Conservation (phyloP, 2,329 filamentous ascomycete species). For the Colletotrichum magnum region DNA sequence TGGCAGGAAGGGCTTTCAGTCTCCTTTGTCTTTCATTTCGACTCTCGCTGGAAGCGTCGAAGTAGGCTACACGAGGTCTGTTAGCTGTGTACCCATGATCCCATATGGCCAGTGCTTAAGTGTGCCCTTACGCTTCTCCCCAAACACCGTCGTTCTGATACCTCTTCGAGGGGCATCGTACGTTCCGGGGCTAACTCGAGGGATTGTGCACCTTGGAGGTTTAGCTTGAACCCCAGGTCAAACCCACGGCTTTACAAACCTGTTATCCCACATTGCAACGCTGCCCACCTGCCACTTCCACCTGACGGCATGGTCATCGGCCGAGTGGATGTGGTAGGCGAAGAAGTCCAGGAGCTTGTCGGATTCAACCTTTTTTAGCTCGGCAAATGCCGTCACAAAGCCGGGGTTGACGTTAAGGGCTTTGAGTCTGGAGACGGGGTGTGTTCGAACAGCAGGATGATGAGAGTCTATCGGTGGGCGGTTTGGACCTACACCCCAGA, state of each 20-base stretch:
- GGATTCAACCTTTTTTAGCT: slow-evolving; percentile 63
- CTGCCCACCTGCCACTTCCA: slow-evolving; percentile 65
- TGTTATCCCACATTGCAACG: slow-evolving; percentile 67
- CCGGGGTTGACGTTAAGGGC: slow-evolving; percentile 61
- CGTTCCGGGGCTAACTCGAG: slow-evolving; percentile 58
- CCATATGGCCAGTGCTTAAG: no score
- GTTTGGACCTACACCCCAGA: slow-evolving; percentile 58
- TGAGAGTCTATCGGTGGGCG: slow-evolving; percentile 62
- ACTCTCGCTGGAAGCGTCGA: slow-evolving; percentile 50
- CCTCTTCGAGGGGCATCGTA: slow-evolving; percentile 54
- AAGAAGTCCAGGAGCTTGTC: slow-evolving; percentile 63
- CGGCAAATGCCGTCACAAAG: slow-evolving; percentile 63
- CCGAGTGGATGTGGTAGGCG: slow-evolving; percentile 61
- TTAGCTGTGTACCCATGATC: neutral
- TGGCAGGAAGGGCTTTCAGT: neutral
- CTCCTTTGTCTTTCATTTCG: slow-evolving; percentile 32
- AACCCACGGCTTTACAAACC: slow-evolving; percentile 43
- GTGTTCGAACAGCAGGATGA: slow-evolving; percentile 63
- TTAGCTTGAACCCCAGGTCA: slow-evolving; percentile 4
- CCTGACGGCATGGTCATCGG: slow-evolving; percentile 64
- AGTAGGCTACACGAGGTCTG: slow-evolving; percentile 46
- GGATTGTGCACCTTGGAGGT: slow-evolving; percentile 49
- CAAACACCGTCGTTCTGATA: slow-evolving; percentile 59
- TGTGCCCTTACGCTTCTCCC: slow-evolving; percentile 55
- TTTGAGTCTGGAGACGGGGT: slow-evolving; percentile 63